A percentile compares a stretch with the other conserved stretches of the same genome.
phyloP scores from a whole-genome alignment of 2,329 filamentous ascomycete species.

The Anthostomella pinea region DNA sequence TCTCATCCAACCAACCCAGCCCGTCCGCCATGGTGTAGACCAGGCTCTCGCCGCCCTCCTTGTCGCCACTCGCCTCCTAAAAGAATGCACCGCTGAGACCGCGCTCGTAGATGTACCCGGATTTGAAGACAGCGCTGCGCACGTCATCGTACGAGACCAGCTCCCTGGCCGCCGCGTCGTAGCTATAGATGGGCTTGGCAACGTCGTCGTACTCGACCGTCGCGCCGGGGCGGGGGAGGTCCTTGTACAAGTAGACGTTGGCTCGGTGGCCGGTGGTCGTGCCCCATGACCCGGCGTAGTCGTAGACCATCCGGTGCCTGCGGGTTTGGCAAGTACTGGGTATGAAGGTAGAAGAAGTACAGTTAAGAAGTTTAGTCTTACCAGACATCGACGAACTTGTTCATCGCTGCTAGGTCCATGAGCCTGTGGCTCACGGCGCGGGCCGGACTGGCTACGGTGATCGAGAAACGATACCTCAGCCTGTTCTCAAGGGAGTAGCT shows the following conservation, averaged over 20 bases:
- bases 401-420: constrained; percentile 53
- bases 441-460: constrained; percentile 51
- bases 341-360: neutral
- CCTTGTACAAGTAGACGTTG: constrained; percentile 72
- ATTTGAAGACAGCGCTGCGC: constrained; percentile 58
- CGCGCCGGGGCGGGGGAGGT: constrained; percentile 61
- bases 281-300: constrained; percentile 69
- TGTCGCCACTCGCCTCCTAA: constrained; percentile 78
- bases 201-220: constrained; percentile 53
- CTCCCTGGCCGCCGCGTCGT: constrained; percentile 54
- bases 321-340: too few relatives aligned
- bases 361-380: constrained; percentile 11
- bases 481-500: constrained; percentile 25
- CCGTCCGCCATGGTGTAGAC: constrained; percentile 48
- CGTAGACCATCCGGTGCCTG: constrained; percentile 64
- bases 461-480: constrained; percentile 44
- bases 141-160: constrained; percentile 71
- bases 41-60: constrained; percentile 50
- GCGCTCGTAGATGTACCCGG: constrained; percentile 56
- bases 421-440: constrained; percentile 46
- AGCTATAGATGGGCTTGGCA: constrained; percentile 68
- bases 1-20: constrained; percentile 48
- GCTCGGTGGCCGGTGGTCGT: constrained; percentile 62
- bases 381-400: constrained; percentile 57
- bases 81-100: constrained; percentile 75